These are phyloP conservation scores for Populus tremula DNA, from an alignment of 345 rosid species.

Conservation along the genomic window DNA sequence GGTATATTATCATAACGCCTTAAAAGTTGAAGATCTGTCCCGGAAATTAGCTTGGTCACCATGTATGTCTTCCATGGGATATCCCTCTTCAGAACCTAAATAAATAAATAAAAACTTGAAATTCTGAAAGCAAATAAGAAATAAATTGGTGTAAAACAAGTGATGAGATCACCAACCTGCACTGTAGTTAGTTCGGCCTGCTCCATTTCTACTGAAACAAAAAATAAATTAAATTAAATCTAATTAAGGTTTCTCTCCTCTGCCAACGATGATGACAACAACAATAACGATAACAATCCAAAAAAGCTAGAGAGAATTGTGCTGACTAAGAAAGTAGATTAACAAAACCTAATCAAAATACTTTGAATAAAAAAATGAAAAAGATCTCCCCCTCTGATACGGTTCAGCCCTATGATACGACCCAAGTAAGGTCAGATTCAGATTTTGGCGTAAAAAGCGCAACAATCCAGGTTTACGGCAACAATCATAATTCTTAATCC, in stretches of 20 bases:
- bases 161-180: conserved; percentile 53
- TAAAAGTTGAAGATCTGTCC: conserved; percentile 76
- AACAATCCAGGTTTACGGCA: too few relatives aligned
- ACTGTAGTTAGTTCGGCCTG: conserved; percentile 70
- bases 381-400: too few relatives aligned
- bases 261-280: too few relatives aligned
- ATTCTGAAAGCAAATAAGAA: background rate
- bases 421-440: too few relatives aligned
- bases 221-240: background rate
- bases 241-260: too few relatives aligned
- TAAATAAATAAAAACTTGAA: background rate
- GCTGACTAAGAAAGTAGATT: too few relatives aligned
- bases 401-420: too few relatives aligned
- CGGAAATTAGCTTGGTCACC: conserved; percentile 85
- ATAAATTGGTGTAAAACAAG: background rate
- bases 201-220: conserved; percentile 51
- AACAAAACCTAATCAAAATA: background rate
- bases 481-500: too few relatives aligned
- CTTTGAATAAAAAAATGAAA: background rate
- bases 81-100: conserved; percentile 82
- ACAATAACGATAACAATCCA: too few relatives aligned
- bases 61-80: conserved; percentile 99
- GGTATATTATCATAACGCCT: conserved; percentile 84
- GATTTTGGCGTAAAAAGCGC: too few relatives aligned
- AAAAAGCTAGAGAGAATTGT: too few relatives aligned